Base-by-base conservation (phyloP, 2,329 filamentous ascomycete genomes). In the Paracamarosporium sp. region DNA sequence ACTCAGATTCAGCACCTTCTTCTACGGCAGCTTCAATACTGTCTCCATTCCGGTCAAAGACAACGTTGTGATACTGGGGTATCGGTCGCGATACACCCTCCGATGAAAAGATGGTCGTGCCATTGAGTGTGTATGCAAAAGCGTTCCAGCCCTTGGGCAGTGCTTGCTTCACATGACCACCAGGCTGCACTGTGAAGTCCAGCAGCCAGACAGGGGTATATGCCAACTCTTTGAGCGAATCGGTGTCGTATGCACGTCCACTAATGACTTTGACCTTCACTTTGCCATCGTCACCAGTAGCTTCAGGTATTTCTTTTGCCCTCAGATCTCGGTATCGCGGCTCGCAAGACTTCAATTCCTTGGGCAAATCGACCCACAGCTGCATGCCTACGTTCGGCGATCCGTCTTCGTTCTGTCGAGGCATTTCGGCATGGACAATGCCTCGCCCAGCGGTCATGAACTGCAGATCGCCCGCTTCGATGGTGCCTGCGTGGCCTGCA, bases 171-270 rank as follows among this genome's bases (percentile, higher is more conserved):
- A 98, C 81, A 57, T 83, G 86, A 45, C 91, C 93, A 52, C 94
- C 94, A 0, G 93, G 93, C 68, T 87, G 80, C 52, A 98, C 86
- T 20, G 86, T 88, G 50, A 97, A 82, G 74, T 98, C 94, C 43
- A 98, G 83, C 61, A 97, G 83, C 94, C 94, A 98, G n/a, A 98
- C 93, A 0, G 95, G 95, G 1, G 94, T 98, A 78, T 98, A 97
- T 13, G 94, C 93, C 43, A 98, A 82, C 71, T 98, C 93, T 73
- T 94, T 88, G 52, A 97, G 86, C 13, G 89, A 92, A 72, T 97
- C 93, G 51, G 95, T 86, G 43, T 92, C 93, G 69, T 93, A 89
- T 53, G 88, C 89, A 73, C 90, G 87, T 20, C 94, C 95, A 0
- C 89, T 93, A 67, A 98, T 98, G 65, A 98, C 90, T 79, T 97